Evolutionary conservation across 805 yeast species (phyloP), one percentile per base, ranked within the genome.

Genomic region (Debaryomyces prosopidis): DNA sequence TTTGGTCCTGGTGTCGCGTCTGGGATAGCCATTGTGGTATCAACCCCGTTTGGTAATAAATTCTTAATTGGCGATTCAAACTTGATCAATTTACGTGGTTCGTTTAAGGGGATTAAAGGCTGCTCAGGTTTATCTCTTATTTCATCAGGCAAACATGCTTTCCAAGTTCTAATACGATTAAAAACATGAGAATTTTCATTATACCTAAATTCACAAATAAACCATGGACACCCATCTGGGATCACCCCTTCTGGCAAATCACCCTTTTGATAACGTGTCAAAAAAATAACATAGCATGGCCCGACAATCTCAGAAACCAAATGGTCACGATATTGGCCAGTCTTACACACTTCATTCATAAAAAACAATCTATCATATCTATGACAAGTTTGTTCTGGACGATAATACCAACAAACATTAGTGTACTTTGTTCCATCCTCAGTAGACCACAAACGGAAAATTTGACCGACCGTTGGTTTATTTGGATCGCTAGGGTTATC

Each of bases 331-430:
- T 92, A 94, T 71, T 92, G 97, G 39, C 97, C 97, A 1, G 97
- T 86, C 67, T 94, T 94, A 66, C 92, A 89, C 30, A 94, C 98
- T 69, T 94, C 99, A 62, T 94, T 90, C 54, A 85, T 89, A 68
- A 87, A 89, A 64, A 94, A 94, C 45, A 90, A 69, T 59, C 96
- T 76, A 67, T 94, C 98, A 36, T 77, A 85, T 55, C 95, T 80
- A 66, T 94, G 99, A 37, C 94, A 96, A 0, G 99, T 94, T 75
- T 95, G 97, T 64, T 94, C 98, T 1, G 99, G 97, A 55, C 98
- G 82, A 59, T 89, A 86, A 67, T 92, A 94, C 99, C 98, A 94
- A 72, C 98, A 94, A 33, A 89, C 96, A 62, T 94, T 92, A 60
- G 91, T 79, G 82, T 91, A 91, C 49, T 85, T 80, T 57, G 84